These are phyloP conservation scores for Kazachstania viticola DNA, from an alignment of 805 yeast species.

Conservation along the genomic window DNA sequence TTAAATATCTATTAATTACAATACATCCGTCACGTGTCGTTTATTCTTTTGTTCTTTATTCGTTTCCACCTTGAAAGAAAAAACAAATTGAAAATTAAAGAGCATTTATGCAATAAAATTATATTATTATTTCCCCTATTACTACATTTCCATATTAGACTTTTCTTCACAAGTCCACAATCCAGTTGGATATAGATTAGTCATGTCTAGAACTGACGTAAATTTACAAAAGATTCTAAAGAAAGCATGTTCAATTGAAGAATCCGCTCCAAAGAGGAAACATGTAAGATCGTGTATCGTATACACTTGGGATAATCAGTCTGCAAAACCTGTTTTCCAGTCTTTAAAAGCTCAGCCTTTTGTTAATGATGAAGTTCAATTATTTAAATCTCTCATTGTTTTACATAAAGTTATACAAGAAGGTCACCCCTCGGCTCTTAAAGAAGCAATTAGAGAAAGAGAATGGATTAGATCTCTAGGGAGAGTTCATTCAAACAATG, in stretches of 20 bases:
- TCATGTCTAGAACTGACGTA: conserved; percentile 27
- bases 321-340: conserved; percentile 77
- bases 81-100: no score
- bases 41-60: no score
- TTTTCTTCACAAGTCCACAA: no score
- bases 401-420: conserved; percentile 92
- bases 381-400: conserved; percentile 75
- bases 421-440: conserved; percentile 81
- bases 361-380: conserved; percentile 65
- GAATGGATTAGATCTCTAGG: conserved; percentile 71
- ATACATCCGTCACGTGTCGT: no score
- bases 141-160: no score
- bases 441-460: conserved; percentile 68
- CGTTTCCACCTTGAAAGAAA: no score
- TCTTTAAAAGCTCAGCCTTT: conserved; percentile 69
- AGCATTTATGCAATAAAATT: no score
- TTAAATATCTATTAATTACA: no score
- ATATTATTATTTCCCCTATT: no score
- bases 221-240: conserved; percentile 35
- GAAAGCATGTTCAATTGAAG: conserved; percentile 80
- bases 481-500: conserved; percentile 31
- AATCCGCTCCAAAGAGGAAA: conserved; percentile 87
- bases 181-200: no score
- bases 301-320: conserved; percentile 90
- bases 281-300: conserved; percentile 94